A percentile compares a stretch with the other conserved stretches of the same genome.
Evolutionary conservation across 148 eudicot species (phyloP).

Genomic region (Rhododendron ferrugineum): DNA sequence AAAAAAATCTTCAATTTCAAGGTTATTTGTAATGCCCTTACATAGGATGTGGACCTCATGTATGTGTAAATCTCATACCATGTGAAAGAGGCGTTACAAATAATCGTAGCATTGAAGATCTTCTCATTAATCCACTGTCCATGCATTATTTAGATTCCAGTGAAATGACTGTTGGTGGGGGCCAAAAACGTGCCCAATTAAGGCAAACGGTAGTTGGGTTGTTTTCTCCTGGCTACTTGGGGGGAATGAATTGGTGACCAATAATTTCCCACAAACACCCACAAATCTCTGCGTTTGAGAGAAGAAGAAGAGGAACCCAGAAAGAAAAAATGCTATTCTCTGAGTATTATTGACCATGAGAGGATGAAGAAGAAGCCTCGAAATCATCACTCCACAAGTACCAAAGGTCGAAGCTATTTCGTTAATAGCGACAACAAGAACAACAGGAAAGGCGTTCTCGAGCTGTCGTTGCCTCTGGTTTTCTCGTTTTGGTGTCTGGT

Average conservation of each 20-base stretch:
- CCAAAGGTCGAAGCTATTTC: background rate
- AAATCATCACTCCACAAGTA: background rate
- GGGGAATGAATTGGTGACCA: background rate
- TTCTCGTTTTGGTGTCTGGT: conserved; percentile 51
- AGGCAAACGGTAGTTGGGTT: background rate
- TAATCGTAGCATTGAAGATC: too few species aligned
- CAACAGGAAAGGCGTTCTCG: conserved; percentile 23
- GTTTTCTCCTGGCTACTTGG: background rate
- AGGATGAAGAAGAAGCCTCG: conserved; percentile 9
- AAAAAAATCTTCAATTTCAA: too few species aligned
- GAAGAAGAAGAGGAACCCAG: background rate
- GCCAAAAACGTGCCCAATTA: background rate
- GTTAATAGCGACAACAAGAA: background rate
- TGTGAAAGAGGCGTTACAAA: too few species aligned
- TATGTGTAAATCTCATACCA: too few species aligned
- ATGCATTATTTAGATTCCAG: background rate
- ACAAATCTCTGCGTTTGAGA: background rate
- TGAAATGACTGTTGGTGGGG: background rate
- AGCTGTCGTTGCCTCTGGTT: conserved; percentile 44
- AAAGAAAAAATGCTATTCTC: background rate
- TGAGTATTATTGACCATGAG: background rate
- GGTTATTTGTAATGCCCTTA: too few species aligned
- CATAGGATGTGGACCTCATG: too few species aligned
- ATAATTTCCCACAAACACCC: background rate
- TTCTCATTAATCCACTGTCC: too few species aligned